phyloP scores from a whole-genome alignment of 75 land plant species.

The Gnetum montanum region DNA sequence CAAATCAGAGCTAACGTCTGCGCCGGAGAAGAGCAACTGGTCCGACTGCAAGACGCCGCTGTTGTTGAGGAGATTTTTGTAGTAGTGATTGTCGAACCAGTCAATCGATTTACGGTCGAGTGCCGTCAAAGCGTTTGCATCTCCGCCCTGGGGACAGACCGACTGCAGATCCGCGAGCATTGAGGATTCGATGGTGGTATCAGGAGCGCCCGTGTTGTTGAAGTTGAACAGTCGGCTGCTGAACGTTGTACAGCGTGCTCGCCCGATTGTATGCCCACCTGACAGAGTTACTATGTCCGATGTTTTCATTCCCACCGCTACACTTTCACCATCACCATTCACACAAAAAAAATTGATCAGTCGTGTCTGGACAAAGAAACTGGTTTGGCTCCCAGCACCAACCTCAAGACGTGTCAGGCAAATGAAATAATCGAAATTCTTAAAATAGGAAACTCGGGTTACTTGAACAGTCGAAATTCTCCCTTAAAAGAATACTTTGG shows the following conservation, averaged over 20 bases:
- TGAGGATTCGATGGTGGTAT: constrained; percentile 5
- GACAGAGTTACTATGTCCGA: constrained; percentile 48
- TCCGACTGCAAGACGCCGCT: constrained; percentile 22
- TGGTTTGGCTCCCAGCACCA: too few species aligned
- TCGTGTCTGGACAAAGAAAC: too few species aligned
- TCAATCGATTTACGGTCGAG: constrained; percentile 22
- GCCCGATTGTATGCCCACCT: constrained; percentile 18
- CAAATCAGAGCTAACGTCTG: constrained; percentile 6
- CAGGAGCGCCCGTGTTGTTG: constrained; percentile 4
- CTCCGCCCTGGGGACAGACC: constrained; percentile 9
- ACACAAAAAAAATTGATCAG: too few species aligned
- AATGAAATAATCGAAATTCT: too few species aligned
- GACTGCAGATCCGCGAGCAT: constrained; percentile 1
- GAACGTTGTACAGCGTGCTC: constrained; percentile 7
- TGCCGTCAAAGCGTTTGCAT: background rate
- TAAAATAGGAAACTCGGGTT: too few species aligned
- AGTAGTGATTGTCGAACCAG: constrained; percentile 26
- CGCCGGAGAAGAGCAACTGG: constrained; percentile 18
- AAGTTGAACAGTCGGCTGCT: constrained; percentile 11
- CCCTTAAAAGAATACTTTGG: too few species aligned
- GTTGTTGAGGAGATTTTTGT: constrained; percentile 11
- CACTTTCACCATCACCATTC: too few species aligned
- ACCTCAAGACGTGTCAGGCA: too few species aligned
- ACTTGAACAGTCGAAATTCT: too few species aligned
- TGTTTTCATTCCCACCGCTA: constrained; percentile 34